phyloP scores from a whole-genome alignment of 305 asterid genomes.

The Fraxinus angustifolia region DNA sequence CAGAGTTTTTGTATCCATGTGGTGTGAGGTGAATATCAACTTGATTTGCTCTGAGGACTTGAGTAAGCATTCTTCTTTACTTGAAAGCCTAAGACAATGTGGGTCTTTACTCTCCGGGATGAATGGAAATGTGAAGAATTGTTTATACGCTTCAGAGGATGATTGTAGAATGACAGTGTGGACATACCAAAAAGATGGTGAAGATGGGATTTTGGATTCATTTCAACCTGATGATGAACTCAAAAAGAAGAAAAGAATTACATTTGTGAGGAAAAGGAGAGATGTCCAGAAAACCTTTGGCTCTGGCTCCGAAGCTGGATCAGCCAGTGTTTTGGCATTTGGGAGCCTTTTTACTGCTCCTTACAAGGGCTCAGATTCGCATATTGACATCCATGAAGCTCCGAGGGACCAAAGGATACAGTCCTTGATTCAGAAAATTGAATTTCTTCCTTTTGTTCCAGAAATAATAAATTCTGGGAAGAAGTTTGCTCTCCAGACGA shows the following conservation, averaged over 20 bases:
- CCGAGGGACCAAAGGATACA: conserved; percentile 53
- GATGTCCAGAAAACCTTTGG: conserved; percentile 69
- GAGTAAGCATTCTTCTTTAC: conserved; percentile 23
- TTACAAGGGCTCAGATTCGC: conserved; percentile 77
- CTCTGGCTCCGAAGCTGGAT: conserved; percentile 61
- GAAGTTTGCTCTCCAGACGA: conserved; percentile 50
- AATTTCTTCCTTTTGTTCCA: conserved; percentile 71
- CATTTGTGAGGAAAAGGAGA: conserved; percentile 63
- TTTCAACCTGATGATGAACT: conserved; percentile 87
- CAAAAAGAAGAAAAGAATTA: conserved; percentile 66
- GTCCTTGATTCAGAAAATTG: conserved; percentile 49
- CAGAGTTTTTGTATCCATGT: conserved; percentile 55
- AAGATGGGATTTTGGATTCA: conserved; percentile 61
- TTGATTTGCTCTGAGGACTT: conserved; percentile 39
- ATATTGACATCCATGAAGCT: conserved; percentile 70
- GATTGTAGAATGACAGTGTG: conserved; percentile 85
- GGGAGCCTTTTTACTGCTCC: conserved; percentile 81
- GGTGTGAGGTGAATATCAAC: conserved; percentile 63
- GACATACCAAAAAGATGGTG: conserved; percentile 59
- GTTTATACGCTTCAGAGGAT: conserved; percentile 62
- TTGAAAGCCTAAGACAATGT: conserved; percentile 51
- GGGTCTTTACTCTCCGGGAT: conserved; percentile 70
- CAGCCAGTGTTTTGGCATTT: conserved; percentile 58
- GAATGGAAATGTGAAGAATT: conserved; percentile 39
- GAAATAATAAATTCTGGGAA: conserved; percentile 67